Evolutionary conservation across 2,329 filamentous ascomycete genomes (phyloP).

Genomic region (Tetracladium maxilliforme): DNA sequence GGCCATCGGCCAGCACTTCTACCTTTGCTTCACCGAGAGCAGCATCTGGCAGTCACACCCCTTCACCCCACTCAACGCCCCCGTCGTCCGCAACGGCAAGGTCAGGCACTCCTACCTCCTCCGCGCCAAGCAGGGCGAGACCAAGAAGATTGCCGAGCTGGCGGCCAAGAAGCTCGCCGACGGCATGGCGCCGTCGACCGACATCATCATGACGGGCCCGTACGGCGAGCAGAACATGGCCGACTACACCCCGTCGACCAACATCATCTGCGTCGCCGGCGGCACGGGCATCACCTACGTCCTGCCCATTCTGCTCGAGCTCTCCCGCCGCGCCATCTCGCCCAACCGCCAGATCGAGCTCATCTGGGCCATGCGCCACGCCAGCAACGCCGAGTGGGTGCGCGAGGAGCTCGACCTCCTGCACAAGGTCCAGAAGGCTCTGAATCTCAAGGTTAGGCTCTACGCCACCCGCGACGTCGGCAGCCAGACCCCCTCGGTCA

Average conservation of each 20-base stretch:
- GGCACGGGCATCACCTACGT: constrained; percentile 45
- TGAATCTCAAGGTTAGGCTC: constrained; percentile 34
- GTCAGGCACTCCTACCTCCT: constrained; percentile 41
- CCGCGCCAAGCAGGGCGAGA: constrained; percentile 43
- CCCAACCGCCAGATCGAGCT: constrained; percentile 36
- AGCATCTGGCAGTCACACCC: constrained; percentile 77
- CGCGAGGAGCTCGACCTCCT: constrained; percentile 36
- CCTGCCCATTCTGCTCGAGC: constrained; percentile 30
- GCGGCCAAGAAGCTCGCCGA: constrained; percentile 30
- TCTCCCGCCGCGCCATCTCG: constrained; percentile 11
- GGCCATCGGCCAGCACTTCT: constrained; percentile 66
- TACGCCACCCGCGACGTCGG: constrained; percentile 40
- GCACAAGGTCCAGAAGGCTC: constrained; percentile 19
- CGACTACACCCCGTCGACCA: constrained; percentile 22
- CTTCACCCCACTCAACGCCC: constrained; percentile 67
- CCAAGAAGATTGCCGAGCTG: constrained; percentile 33
- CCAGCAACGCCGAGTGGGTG: constrained; percentile 41
- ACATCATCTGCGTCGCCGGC: constrained; percentile 37
- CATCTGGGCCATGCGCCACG: constrained; percentile 47
- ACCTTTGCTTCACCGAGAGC: constrained; percentile 70
- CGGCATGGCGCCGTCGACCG: constrained; percentile 41
- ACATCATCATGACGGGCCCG: constrained; percentile 45
- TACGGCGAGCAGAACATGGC: constrained; percentile 40
- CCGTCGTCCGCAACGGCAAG: constrained; percentile 24
- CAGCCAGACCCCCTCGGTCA: constrained; percentile 11